These are phyloP conservation scores for Anisodus acutangulus DNA, from an alignment of 257 asterid species.

Conservation along the genomic window DNA sequence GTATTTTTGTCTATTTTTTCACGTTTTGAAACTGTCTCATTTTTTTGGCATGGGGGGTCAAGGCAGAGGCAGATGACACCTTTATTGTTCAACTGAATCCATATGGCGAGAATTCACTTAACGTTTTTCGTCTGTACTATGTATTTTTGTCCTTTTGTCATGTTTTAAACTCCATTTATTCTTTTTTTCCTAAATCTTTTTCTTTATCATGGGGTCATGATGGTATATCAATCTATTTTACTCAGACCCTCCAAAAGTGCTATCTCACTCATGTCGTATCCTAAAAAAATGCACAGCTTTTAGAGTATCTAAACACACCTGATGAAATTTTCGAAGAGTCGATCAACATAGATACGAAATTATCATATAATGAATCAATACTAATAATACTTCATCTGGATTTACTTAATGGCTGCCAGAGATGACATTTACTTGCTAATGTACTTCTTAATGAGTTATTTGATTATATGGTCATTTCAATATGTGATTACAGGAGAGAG, in stretches of 20 bases:
- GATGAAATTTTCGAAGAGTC: not conserved
- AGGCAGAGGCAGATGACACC: too few species aligned
- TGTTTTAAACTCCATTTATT: not conserved
- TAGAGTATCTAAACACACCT: not conserved
- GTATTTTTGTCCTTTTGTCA: not conserved
- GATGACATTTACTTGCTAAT: not conserved
- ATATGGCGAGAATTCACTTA: not conserved
- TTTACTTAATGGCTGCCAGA: not conserved
- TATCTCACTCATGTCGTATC: not conserved
- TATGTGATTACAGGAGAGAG: conserved; percentile 50
- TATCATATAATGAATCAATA: not conserved
- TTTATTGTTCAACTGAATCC: too few species aligned
- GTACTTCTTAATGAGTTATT: not conserved
- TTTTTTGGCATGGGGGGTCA: too few species aligned
- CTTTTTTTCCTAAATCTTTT: not conserved
- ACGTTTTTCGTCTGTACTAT: not conserved
- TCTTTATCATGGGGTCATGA: not conserved
- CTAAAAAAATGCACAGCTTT: not conserved
- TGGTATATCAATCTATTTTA: not conserved
- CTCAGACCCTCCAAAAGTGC: not conserved
- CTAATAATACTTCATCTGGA: not conserved
- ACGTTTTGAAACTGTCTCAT: too few species aligned
- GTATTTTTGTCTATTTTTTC: not conserved
- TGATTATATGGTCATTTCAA: not conserved
- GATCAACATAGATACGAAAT: not conserved